Base-by-base conservation (phyloP, 371 early-diverging fungal genomes). In the Lichtheimia ramosa region DNA sequence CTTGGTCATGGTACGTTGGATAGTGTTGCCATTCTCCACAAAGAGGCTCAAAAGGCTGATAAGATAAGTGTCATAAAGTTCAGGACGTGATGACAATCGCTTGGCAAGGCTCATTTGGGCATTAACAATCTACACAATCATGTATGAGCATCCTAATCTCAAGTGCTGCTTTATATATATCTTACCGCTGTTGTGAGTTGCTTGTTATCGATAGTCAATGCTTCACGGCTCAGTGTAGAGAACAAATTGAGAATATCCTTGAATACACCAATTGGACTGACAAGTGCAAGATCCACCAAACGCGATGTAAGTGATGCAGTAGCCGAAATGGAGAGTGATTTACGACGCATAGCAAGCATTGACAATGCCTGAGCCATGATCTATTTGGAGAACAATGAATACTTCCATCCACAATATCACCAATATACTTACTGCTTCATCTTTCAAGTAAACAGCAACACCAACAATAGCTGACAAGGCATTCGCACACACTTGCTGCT, bases 11-110 rank as follows among this genome's bases (percentile, higher is more conserved):
- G 50, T 61, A 34, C 79, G 69, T 56, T 89, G 88, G 20, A 86
- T 78, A 0, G 79, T 82, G 14, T 88, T 85, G n/a, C 87, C 89
- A 53, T 86, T 89, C 15, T 91, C 92, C 15, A 89, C 82, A 68
- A 90, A 89, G 18, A 87, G 67, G 21, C 73, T 73, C 50, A 92
- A 69, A 12, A 87, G 66, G 28, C 75, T 82, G 34, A 59, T 62
- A 57, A 91, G 69, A 56, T 86, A 88, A 1, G 71, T 63, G 2
- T 78, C 75, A 43, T 88, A 86, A 34, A 77, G 75, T 54, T 85
- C 89, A 3, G 82, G 82, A 3, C 81, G 75, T 3, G 61, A 42
- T 15, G 68, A 75, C 28, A 89, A 68, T 12, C 75, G 75, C 41
- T 69, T 58, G 1, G 91, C 88, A 34, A 92, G 69, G 6, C 60